Evolutionary conservation across 2,329 filamentous ascomycete genomes (phyloP).

Genomic region (Neophaeococcomyces aloes): DNA sequence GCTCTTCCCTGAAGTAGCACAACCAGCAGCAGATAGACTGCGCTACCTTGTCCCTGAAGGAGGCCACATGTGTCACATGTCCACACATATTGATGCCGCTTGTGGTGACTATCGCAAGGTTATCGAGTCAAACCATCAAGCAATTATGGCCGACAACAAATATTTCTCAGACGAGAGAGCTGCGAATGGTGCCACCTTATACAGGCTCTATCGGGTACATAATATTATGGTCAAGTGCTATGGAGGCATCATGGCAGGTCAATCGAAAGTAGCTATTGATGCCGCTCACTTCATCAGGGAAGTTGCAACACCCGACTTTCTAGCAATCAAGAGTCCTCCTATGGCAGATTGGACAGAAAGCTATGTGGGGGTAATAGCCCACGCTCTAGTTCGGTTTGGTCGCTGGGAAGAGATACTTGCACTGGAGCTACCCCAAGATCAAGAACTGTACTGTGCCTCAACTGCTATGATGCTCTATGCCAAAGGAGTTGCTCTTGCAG

Average conservation of each 20-base stretch:
- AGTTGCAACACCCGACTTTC: not conserved
- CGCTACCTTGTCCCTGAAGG: constrained; percentile 5
- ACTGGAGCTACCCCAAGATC: constrained; percentile 8
- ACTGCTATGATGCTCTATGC: constrained; percentile 3
- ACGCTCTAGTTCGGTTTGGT: constrained; percentile 15
- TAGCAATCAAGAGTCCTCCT: constrained; percentile 11
- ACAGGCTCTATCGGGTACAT: constrained; percentile 1
- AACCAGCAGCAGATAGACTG: constrained; percentile 1
- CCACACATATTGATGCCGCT: constrained; percentile 2
- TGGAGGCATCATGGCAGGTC: constrained; percentile 3
- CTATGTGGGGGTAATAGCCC: constrained; percentile 11
- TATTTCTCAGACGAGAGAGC: constrained; percentile 1
- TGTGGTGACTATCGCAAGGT: constrained; percentile 3
- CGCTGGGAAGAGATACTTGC: constrained; percentile 14
- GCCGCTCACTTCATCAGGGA: not conserved
- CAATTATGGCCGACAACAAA: constrained; percentile 4
- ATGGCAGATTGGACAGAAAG: constrained; percentile 18
- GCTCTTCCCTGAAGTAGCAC: constrained; percentile 4
- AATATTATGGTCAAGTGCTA: not conserved
- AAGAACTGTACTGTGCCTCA: not conserved
- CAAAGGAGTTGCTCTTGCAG: constrained; percentile 48
- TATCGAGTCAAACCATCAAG: constrained; percentile 1
- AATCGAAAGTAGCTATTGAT: not conserved
- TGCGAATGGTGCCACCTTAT: constrained; percentile 1
- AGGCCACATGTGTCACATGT: constrained; percentile 1